These are phyloP conservation scores for Cutaneotrichosporon dermatis DNA, from an alignment of 1,284 basidiomycete genomes.

Conservation along the genomic window DNA sequence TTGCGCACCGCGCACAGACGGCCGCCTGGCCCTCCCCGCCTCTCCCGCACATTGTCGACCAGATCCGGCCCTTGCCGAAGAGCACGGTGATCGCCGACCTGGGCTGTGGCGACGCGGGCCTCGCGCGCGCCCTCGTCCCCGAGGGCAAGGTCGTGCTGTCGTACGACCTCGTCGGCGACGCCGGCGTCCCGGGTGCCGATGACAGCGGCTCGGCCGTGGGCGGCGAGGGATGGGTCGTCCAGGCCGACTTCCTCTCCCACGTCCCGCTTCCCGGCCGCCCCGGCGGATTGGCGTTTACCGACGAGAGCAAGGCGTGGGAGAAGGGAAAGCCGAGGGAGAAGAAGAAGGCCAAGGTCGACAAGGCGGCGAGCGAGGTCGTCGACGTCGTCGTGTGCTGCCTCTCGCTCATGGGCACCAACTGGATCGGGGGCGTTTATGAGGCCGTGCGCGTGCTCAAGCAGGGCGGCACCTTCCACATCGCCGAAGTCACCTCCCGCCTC, in stretches of 20 bases:
- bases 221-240: slow-evolving; percentile 59
- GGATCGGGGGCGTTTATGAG: slow-evolving; percentile 84
- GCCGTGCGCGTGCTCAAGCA: slow-evolving; percentile 77
- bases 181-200: slow-evolving; percentile 39
- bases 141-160: slow-evolving; percentile 68
- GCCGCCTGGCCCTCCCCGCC: slow-evolving; percentile 88
- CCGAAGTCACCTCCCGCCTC: slow-evolving; percentile 92
- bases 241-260: slow-evolving; percentile 69
- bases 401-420: slow-evolving; percentile 96
- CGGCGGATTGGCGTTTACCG: slow-evolving; percentile 27
- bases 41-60: slow-evolving; percentile 67
- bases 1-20: slow-evolving; percentile 82
- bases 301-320: slow-evolving; percentile 52
- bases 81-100: slow-evolving; percentile 81
- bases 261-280: slow-evolving; percentile 79
- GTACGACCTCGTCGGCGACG: slow-evolving; percentile 75
- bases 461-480: slow-evolving; percentile 79
- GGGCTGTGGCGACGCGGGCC: slow-evolving; percentile 89
- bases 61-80: slow-evolving; percentile 56
- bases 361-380: slow-evolving; percentile 56
- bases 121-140: slow-evolving; percentile 69
- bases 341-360: slow-evolving; percentile 9
- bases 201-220: slow-evolving; percentile 44
- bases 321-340: slow-evolving; percentile 40
- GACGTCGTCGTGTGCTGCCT: slow-evolving; percentile 91